Percentiles rank a stretch among this genome's conserved stretches.
These are phyloP conservation scores for Castanea crenata DNA, from an alignment of 306 rosid species.

Conservation along the genomic window DNA sequence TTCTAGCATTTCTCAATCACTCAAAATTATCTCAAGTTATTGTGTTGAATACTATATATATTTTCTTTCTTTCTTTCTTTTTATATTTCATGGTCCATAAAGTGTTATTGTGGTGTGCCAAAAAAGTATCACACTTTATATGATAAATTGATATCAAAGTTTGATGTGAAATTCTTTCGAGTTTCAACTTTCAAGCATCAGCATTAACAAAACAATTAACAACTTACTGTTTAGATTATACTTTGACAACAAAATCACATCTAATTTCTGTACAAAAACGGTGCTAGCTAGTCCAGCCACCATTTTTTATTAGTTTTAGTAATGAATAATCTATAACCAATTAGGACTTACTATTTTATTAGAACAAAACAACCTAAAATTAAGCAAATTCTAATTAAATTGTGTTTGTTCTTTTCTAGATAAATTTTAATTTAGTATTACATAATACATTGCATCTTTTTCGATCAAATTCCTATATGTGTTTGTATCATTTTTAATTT, in stretches of 20 bases:
- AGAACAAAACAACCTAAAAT: too few relatives aligned
- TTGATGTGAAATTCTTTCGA: not conserved
- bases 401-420: too few relatives aligned
- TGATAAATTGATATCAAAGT: too few relatives aligned
- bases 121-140: not conserved
- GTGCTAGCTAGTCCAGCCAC: not conserved
- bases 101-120: not conserved
- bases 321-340: too few relatives aligned
- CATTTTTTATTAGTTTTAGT: too few relatives aligned
- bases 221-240: not conserved
- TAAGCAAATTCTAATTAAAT: too few relatives aligned
- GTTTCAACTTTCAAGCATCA: not conserved
- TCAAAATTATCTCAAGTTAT: not conserved
- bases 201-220: not conserved
- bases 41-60: not conserved
- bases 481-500: too few relatives aligned
- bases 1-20: conserved; percentile 1
- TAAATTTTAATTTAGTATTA: too few relatives aligned
- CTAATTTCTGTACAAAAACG: not conserved
- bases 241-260: not conserved
- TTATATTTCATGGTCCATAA: not conserved
- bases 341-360: too few relatives aligned
- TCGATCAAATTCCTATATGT: too few relatives aligned
- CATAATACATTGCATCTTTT: too few relatives aligned
- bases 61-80: not conserved